Conservation (phyloP, 73 alveolate genomes). For the Stentor coeruleus region DNA sequence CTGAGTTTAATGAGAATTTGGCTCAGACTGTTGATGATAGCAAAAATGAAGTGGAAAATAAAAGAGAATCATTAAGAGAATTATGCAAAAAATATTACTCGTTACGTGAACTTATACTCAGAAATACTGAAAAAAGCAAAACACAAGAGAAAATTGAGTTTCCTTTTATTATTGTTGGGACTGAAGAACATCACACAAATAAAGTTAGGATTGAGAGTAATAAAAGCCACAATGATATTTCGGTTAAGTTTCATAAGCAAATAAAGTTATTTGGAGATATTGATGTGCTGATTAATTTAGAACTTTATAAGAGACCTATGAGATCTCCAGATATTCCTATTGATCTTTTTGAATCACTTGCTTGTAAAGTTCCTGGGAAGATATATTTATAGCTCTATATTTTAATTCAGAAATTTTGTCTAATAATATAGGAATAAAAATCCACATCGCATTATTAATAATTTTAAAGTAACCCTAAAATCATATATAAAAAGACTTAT, state of each 20-base stretch:
- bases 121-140: neutral
- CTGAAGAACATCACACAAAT: neutral
- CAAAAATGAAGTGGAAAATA: neutral
- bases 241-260: neutral
- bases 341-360: neutral
- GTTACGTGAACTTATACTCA: neutral
- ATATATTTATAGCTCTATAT: slow-evolving; percentile 87
- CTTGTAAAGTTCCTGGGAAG: slow-evolving; percentile 27
- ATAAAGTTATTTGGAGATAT: neutral
- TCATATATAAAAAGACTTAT: slow-evolving; percentile 93
- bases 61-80: neutral
- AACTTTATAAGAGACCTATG: neutral
- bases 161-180: neutral
- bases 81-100: neutral
- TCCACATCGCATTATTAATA: slow-evolving; percentile 78
- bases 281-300: neutral
- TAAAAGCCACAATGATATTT: neutral
- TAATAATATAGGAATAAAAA: slow-evolving; percentile 76
- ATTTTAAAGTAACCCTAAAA: slow-evolving; percentile 82
- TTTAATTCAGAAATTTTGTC: slow-evolving; percentile 91
- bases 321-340: neutral
- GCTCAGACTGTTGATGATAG: neutral
- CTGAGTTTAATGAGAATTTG: neutral
- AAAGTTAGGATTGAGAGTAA: neutral
- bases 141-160: neutral